Evolutionary conservation across 2,329 filamentous ascomycete species (phyloP), one percentile per base, ranked within the genome.

Genomic region (Pezicula neosporulosa): DNA sequence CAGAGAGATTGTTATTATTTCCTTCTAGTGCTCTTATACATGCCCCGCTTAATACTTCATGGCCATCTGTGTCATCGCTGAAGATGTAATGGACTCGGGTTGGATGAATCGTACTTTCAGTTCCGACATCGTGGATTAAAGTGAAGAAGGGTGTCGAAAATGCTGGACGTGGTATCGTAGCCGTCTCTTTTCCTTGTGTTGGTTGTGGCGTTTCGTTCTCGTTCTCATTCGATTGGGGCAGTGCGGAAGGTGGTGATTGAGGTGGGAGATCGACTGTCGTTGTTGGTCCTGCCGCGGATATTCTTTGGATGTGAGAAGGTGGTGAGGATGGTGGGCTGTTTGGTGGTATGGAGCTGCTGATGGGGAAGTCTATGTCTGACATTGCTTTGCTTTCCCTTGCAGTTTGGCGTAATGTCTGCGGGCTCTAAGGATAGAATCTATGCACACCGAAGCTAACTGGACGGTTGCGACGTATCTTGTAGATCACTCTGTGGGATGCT

Each of bases 61-160:
- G 30, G 2, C 85, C 81, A n/a, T 47, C 53, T 65, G 97, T 91
- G 70, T 97, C 94, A 69, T 97, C 92, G 60, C 83, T 82, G 73
- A 99, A 97, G 64, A 97, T 81, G 72, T 97, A 97, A 72, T 93
- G 90, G 1, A 96, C 84, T 48, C 82, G 84, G 1, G 44, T 33
- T 2, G 93, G 94, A 67, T 97, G 92, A 62, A 90, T 79, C 55
- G 90, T 88, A 43, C 89, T 82, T 61, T 83, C 80, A 8, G 82
- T 85, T n/a, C 82, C 80, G 10, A 79, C 72, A 68, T 96, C 91
- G 64, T 89, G 84, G 57, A 97, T 77, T 39, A 97, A 76, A 1
- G 90, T 87, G 74, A 96, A 97, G 74, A 96, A 87, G 2, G 90
- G 89, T 42, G 83, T 33, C 12, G 30, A 78, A 68, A 96, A 93